Conservation (phyloP, 257 asterid genomes). For the Ophiorrhiza pumila region DNA sequence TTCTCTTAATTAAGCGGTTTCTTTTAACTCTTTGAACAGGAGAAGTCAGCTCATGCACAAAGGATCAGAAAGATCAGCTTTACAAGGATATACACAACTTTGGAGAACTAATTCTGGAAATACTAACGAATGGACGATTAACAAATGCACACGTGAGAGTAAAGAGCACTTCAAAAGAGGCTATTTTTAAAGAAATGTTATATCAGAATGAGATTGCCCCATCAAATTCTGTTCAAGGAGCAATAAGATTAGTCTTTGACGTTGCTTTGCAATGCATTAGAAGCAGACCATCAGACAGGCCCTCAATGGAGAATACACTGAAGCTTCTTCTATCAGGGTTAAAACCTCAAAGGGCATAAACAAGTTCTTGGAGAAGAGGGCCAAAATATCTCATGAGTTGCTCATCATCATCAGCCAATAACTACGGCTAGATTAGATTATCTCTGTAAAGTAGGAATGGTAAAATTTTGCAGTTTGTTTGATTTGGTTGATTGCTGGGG, state of each 20-base stretch:
- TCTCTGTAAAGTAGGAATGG: neutral
- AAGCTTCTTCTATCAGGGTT: constrained; percentile 45
- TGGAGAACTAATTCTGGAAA: constrained; percentile 63
- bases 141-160: constrained; percentile 29
- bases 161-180: constrained; percentile 36
- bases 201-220: constrained; percentile 38
- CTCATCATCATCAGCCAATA: neutral
- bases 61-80: constrained; percentile 64
- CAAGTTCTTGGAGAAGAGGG: neutral
- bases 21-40: constrained; percentile 41
- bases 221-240: constrained; percentile 37
- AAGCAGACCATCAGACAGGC: constrained; percentile 42
- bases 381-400: neutral
- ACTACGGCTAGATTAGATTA: neutral
- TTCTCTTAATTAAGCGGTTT: neutral
- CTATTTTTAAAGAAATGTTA: constrained; percentile 48
- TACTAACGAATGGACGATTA: constrained; percentile 54
- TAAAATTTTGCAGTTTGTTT: constrained; percentile 16
- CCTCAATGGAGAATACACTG: constrained; percentile 64
- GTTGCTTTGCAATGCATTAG: constrained; percentile 68
- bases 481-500: neutral
- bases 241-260: constrained; percentile 45
- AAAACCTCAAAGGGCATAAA: constrained; percentile 27
- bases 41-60: constrained; percentile 32
- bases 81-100: constrained; percentile 61